phyloP scores from a whole-genome alignment of 148 eudicot genomes.

The Camellia sinensis region DNA sequence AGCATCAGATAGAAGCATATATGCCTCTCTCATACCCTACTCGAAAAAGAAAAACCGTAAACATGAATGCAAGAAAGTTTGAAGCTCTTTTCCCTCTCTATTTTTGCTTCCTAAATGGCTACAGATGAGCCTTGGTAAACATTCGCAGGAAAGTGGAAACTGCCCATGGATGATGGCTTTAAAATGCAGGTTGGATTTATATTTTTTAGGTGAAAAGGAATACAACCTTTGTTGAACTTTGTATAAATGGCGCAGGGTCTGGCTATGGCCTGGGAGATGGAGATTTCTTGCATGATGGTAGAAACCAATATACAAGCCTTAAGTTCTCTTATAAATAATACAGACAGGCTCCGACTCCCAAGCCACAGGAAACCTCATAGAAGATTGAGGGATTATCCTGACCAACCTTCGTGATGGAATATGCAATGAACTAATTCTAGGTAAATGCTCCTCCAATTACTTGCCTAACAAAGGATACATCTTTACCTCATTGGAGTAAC shows the following conservation, averaged over 20 bases:
- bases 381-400: background rate
- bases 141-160: background rate
- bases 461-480: background rate
- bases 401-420: background rate
- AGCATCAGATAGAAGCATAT: background rate
- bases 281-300: background rate
- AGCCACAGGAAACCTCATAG: background rate
- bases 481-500: background rate
- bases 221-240: background rate
- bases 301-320: background rate
- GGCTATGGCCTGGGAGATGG: background rate
- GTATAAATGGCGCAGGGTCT: background rate
- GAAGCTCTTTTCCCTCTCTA: background rate
- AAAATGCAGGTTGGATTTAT: background rate
- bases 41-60: background rate
- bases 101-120: background rate
- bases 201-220: background rate
- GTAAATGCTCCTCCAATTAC: background rate
- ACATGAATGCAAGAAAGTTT: background rate
- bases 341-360: background rate
- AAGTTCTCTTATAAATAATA: background rate
- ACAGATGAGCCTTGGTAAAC: background rate
- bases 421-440: background rate
- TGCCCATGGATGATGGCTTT: background rate
- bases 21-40: too few relatives aligned